Evolutionary conservation across 352 stramenopile genomes (phyloP).

Genomic region (Globisporangium apiculatum): DNA sequence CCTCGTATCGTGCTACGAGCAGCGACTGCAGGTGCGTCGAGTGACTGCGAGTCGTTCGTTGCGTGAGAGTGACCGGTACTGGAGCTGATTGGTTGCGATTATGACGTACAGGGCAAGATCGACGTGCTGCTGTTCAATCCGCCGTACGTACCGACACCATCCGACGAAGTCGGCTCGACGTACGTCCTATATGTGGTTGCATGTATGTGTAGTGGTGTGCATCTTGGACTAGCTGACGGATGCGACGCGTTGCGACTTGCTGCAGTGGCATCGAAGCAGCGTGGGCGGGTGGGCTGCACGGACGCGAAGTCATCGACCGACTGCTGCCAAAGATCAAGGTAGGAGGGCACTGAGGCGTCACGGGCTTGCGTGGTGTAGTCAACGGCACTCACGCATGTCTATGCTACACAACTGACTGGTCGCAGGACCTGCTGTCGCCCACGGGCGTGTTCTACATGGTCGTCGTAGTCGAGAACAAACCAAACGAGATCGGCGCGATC

Average conservation of each 20-base stretch:
- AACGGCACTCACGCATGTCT: background rate
- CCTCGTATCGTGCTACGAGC: slow-evolving; percentile 59
- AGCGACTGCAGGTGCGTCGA: slow-evolving; percentile 37
- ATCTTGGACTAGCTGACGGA: background rate
- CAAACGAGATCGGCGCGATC: slow-evolving; percentile 87
- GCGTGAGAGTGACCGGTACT: no score
- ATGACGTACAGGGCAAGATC: slow-evolving; percentile 36
- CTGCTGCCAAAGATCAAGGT: slow-evolving; percentile 89
- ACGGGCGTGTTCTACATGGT: slow-evolving; percentile 95
- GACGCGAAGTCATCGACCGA: slow-evolving; percentile 93
- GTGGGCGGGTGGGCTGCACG: slow-evolving; percentile 93
- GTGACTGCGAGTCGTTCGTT: background rate
- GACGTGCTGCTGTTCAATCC: slow-evolving; percentile 98
- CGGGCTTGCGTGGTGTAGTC: background rate
- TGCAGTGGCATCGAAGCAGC: slow-evolving; percentile 91
- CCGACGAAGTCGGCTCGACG: slow-evolving; percentile 91
- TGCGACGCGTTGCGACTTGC: background rate
- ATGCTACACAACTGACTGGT: background rate
- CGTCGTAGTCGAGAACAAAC: slow-evolving; percentile 96
- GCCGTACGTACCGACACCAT: slow-evolving; percentile 96
- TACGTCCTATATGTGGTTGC: slow-evolving; percentile 17
- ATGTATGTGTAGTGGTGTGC: background rate
- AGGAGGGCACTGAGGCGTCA: background rate
- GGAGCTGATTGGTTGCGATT: background rate
- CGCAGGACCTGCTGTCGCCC: slow-evolving; percentile 58